phyloP scores from a whole-genome alignment of 306 rosid species.

The Dryas drummondii region DNA sequence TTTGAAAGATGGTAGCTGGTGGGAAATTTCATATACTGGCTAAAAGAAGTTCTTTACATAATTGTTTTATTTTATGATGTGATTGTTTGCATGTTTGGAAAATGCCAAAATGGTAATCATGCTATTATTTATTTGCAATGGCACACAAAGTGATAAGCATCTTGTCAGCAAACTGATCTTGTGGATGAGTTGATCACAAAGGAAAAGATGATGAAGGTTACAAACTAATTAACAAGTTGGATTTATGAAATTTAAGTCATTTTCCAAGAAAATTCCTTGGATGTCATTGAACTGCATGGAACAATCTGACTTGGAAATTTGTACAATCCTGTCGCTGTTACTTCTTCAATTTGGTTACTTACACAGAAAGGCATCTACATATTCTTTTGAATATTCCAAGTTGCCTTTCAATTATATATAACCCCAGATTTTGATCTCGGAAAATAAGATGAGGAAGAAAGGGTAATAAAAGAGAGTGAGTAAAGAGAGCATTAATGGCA shows the following conservation, averaged over 20 bases:
- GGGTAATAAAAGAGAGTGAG: not conserved
- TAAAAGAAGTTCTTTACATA: not conserved
- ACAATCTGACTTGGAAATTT: too few relatives aligned
- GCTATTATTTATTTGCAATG: not conserved
- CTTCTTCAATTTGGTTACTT: not conserved
- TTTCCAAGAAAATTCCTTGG: too few relatives aligned
- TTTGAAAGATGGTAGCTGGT: not conserved
- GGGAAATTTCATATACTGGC: too few relatives aligned
- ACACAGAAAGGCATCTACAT: not conserved
- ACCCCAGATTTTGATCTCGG: not conserved
- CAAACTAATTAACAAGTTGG: not conserved
- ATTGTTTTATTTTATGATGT: not conserved
- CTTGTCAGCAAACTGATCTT: not conserved
- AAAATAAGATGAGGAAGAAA: not conserved
- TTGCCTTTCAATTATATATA: not conserved
- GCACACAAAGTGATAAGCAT: not conserved
- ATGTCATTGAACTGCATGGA: too few relatives aligned
- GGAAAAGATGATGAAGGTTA: not conserved
- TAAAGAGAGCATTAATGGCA: constrained; percentile 30
- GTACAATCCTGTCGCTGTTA: not conserved
- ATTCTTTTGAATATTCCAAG: not conserved
- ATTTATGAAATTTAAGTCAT: too few relatives aligned
- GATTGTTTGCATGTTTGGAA: not conserved
- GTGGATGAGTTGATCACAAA: not conserved
- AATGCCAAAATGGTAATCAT: not conserved